Base-by-base conservation (phyloP, 768 basidiomycete genomes). In the Hygrophorus russula region DNA sequence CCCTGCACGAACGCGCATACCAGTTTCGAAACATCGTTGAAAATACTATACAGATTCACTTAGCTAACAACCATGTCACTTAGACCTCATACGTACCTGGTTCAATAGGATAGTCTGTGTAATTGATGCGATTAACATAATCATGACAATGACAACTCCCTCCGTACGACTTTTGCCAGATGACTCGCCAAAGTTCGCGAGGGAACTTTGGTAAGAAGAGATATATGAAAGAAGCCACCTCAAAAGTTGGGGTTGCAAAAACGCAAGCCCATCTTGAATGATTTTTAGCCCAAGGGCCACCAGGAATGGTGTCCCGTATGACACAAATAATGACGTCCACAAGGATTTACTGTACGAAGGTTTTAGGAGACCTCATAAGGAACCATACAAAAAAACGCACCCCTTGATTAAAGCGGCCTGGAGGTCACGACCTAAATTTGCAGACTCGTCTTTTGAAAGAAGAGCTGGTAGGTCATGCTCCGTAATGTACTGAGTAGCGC, bases 1-100 rank as follows among this genome's bases (percentile, higher is more conserved):
- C 0, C 92, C 93, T 0, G 88, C 83, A 20, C 91, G 80, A 35
- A 96, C 75, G n/a, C 93, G 80, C 92, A 94, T 94, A 6, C 70
- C 89, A 8, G 84, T 86, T 54, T 84, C 78, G 55, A 75, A 86
- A 37, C 80, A 80, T 2, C 74, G 69, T 62, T 93, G 85, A 60
- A 94, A 93, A 59, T 93, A 94, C 80, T 87, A 48, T 13, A 36
- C 31, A 46, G 30, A 1, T n/a, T 37, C n/a, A 24, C 32, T 7
- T 39, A 36, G 32, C 48, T 12, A 41, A 17, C 30, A 8, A 24
- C 32, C n/a, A 42, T 6, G 41, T 11, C 39, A 29, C 7, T 5
- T 15, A 15, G 6, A 13, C 12, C 5, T 24, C 15, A 36, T 18
- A 43, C 59, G 3, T 56, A 83, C 83, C 68, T 91, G 88, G 50